Evolutionary conservation across 106 monocot species (phyloP).

Genomic region (Dioscorea alata): DNA sequence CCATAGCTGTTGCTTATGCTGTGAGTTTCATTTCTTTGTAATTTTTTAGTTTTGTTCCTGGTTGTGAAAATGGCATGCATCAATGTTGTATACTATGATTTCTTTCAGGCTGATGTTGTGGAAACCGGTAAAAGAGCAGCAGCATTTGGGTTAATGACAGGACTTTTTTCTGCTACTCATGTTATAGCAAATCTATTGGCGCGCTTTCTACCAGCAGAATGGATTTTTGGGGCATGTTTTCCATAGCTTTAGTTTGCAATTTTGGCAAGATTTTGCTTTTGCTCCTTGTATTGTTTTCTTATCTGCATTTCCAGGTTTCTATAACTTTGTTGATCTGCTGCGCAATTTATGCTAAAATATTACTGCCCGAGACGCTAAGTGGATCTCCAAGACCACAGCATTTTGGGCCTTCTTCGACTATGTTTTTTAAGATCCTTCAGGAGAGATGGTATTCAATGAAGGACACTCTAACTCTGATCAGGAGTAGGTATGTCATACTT

Average conservation of each 20-base stretch:
- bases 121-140: constrained; percentile 52
- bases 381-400: background rate
- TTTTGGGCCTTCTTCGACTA: background rate
- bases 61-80: background rate
- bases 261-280: background rate
- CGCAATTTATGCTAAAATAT: constrained; percentile 56
- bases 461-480: constrained; percentile 34
- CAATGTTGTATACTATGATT: background rate
- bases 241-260: background rate
- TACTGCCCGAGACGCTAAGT: constrained; percentile 52
- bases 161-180: constrained; percentile 64
- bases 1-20: constrained; percentile 57
- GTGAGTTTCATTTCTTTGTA: constrained; percentile 18
- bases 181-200: constrained; percentile 55
- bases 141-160: constrained; percentile 28
- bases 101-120: constrained; percentile 59
- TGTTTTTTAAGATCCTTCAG: constrained; percentile 13
- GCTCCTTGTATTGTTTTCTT: background rate
- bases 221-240: constrained; percentile 64
- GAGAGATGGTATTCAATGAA: constrained; percentile 53
- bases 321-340: background rate
- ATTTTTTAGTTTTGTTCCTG: background rate
- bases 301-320: background rate
- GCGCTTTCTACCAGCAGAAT: constrained; percentile 26
- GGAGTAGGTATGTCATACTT: constrained; percentile 29